Percentiles rank a stretch among this genome's conserved stretches.
These are phyloP conservation scores for Cercospora sesami DNA, from an alignment of 2,329 filamentous ascomycete species.

Conservation along the genomic window DNA sequence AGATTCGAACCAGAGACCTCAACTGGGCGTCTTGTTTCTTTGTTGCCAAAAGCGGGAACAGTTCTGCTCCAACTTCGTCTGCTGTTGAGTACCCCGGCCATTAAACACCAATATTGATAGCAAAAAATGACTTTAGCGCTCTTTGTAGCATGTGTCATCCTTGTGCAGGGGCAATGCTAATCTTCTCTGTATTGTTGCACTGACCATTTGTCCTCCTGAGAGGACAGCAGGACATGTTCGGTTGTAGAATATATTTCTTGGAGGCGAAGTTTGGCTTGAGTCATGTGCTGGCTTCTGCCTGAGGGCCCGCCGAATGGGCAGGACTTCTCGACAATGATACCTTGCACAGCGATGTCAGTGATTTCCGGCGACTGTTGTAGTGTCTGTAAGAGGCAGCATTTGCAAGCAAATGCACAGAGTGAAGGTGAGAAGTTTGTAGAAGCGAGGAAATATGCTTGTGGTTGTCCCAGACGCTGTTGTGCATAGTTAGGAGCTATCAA, in stretches of 20 bases:
- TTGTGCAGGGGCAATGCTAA: slow-evolving; percentile 63
- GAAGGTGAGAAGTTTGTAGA: neutral
- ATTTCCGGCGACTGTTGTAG: too few relatives aligned
- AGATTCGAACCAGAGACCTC: neutral
- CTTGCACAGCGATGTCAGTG: too few relatives aligned
- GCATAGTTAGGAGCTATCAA: neutral
- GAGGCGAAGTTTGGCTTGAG: neutral
- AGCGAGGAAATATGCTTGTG: neutral
- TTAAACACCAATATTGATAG: neutral
- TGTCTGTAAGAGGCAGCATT: neutral
- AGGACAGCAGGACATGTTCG: neutral
- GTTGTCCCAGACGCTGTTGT: neutral
- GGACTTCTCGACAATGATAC: too few relatives aligned
- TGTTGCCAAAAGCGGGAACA: neutral
- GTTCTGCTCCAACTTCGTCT: neutral
- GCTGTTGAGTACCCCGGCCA: neutral
- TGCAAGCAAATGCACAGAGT: neutral
- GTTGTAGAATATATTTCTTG: neutral
- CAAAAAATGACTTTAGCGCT: slow-evolving; percentile 1
- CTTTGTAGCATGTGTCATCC: slow-evolving; percentile 10
- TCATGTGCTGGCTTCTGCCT: neutral
- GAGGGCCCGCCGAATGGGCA: too few relatives aligned
- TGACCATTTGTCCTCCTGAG: slow-evolving; percentile 2
- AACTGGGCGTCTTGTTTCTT: neutral
- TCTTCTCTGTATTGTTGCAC: slow-evolving; percentile 49